Base-by-base conservation (phyloP, 164 flowering plant genomes). In the Liriodendron chinense region DNA sequence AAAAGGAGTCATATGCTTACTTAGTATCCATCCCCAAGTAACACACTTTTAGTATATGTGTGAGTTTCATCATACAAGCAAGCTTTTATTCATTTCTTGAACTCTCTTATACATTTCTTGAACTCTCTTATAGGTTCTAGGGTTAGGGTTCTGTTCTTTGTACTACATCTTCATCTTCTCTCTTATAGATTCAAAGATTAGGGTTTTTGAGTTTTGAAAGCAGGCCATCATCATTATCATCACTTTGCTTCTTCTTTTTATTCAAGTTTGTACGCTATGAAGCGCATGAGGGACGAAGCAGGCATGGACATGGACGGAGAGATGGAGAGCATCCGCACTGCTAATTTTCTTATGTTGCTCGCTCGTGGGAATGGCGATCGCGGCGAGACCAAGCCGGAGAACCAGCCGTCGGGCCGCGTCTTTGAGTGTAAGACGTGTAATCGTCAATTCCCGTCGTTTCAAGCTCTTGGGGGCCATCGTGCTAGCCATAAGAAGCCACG, bases 351-450 rank as follows among this genome's bases (percentile, higher is more conserved):
- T 78, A 85, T 91, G 86, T 76, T 90, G 9, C 80, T 93, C 9
- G 87, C 95, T 7, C 82, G 78, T 22, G 64, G 62, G 7, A 18
- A 22, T 14, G 53, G 18, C 25, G 48, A 22, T 9, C 16, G 20
- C 65, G 28, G 4, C 20, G 43, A 20, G 9, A 65, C 72, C 47
- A 8, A n/a, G 65, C 67, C 57, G 43, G 13, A 23, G 57, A 10
- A 65, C 9, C 57, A 26, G 4, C 47, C 79, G 0, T 23, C 74
- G 22, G 48, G 26, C 8, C 88, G 96, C 8, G 90, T 86, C 2
- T 94, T 86, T 78, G 92, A 86, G 85, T 94, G 98, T 88, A 94
- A 91, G 81, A 94, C 97, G 0, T 94, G 98, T 56, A 88, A 83
- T 79, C 78, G 92, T 14, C 86, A 87, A 65, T 94, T 94, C 79